phyloP scores from a whole-genome alignment of 768 basidiomycete species.

The Punctularia strigosozonata region DNA sequence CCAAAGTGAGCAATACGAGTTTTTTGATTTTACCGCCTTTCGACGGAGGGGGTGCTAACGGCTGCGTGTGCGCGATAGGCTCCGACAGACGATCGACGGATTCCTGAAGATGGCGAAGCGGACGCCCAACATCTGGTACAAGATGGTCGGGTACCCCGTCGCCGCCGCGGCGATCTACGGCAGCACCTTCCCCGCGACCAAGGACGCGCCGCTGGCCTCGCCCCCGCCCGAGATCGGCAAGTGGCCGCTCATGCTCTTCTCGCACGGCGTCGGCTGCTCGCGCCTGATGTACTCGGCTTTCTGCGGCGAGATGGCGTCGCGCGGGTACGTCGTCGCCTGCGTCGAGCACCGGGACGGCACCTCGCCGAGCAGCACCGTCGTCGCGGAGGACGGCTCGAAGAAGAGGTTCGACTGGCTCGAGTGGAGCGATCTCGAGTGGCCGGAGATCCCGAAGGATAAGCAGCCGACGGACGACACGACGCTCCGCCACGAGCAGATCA shows the following conservation, averaged over 20 bases:
- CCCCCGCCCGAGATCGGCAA: conserved; percentile 9
- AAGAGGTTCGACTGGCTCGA: conserved; percentile 21
- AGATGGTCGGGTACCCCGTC: conserved; percentile 7
- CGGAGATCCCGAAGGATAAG: conserved; percentile 13
- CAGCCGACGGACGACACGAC: conserved; percentile 21
- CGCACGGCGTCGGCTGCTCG: conserved; percentile 32
- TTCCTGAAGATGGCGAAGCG: conserved; percentile 20
- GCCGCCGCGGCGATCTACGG: conserved; percentile 18
- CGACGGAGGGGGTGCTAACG: too few relatives aligned
- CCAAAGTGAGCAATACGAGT: conserved; percentile 13
- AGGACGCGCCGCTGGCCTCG: conserved; percentile 13
- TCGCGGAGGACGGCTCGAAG: conserved; percentile 11
- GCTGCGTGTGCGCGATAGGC: conserved; percentile 6
- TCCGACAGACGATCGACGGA: conserved; percentile 19
- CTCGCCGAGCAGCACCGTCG: conserved; percentile 19
- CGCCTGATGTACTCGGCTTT: conserved; percentile 28
- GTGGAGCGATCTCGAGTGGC: conserved; percentile 21
- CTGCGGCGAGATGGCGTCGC: conserved; percentile 31
- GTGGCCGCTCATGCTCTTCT: conserved; percentile 33
- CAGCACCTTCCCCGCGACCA: conserved; percentile 19
- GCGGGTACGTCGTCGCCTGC: conserved; percentile 32
- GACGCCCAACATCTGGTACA: conserved; percentile 16
- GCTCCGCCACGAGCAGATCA: conserved; percentile 18
- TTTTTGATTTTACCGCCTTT: background rate
- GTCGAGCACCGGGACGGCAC: conserved; percentile 38